Percentiles rank a stretch among this genome's conserved stretches.
Evolutionary conservation across 73 alveolate genomes (phyloP).

Genomic region (Paramecium caudatum): DNA sequence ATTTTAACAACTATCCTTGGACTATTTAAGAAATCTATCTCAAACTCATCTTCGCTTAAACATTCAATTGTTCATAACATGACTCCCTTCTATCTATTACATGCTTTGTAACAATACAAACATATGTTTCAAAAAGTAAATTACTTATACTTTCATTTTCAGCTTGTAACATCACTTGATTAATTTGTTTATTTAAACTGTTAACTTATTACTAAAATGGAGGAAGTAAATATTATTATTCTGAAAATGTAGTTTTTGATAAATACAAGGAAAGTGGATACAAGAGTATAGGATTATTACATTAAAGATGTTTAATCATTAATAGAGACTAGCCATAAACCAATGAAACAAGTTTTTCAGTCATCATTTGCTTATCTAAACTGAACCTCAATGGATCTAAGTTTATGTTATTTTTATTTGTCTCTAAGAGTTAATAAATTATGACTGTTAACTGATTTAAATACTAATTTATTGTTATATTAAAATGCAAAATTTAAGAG

Average conservation of each 20-base stretch:
- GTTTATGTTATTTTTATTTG: background rate
- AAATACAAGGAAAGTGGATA: background rate
- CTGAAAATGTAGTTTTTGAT: conserved; percentile 23
- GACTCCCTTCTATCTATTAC: background rate
- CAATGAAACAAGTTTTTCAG: background rate
- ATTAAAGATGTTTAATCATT: background rate
- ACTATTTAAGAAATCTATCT: background rate
- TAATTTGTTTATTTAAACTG: background rate
- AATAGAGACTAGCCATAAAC: conserved; percentile 22
- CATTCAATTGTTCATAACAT: background rate
- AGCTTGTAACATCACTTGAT: background rate
- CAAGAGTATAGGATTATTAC: background rate
- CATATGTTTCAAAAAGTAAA: conserved; percentile 12
- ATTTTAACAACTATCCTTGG: conserved; percentile 24
- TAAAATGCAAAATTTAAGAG: background rate
- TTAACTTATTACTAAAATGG: background rate
- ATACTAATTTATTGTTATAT: background rate
- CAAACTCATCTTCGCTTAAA: background rate
- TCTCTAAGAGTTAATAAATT: background rate
- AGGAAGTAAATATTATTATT: background rate
- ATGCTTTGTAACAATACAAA: background rate
- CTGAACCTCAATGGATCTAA: background rate
- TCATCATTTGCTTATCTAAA: background rate
- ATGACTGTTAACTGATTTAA: background rate
- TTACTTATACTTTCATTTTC: conserved; percentile 26